Evolutionary conservation across 1,284 basidiomycete genomes (phyloP).

Genomic region (Sporisorium graminicola): DNA sequence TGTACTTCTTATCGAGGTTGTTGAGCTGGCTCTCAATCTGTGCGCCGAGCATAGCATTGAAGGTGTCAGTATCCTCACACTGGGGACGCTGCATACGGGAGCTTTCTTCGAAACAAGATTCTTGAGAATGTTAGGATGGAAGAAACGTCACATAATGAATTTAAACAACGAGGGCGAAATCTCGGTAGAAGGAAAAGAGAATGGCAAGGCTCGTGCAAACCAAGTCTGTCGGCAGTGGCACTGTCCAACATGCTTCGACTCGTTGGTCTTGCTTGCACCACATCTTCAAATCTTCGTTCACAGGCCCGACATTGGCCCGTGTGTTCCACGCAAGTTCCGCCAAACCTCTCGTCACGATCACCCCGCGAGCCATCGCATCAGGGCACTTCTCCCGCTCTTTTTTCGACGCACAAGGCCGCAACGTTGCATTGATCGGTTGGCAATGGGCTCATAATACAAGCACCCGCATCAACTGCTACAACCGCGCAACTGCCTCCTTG

Average conservation of each 20-base stretch:
- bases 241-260: neutral
- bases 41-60: too few species aligned
- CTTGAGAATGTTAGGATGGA: too few species aligned
- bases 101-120: too few species aligned
- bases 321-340: neutral
- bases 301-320: too few species aligned
- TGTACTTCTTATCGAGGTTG: too few species aligned
- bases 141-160: neutral
- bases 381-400: neutral
- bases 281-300: neutral
- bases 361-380: neutral
- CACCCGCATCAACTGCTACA: neutral
- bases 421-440: neutral
- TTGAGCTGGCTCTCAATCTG: too few species aligned
- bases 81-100: too few species aligned
- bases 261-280: neutral
- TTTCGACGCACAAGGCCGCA: neutral
- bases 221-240: neutral
- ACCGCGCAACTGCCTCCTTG: neutral
- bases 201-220: neutral
- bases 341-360: neutral
- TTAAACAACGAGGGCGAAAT: neutral
- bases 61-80: too few species aligned
- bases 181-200: constrained; percentile 10
- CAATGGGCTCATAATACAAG: constrained; percentile 9